A percentile compares a stretch with the other conserved stretches of the same genome.
phyloP scores from a whole-genome alignment of 2,329 filamentous ascomycete species.

The Thielaviopsis populi region DNA sequence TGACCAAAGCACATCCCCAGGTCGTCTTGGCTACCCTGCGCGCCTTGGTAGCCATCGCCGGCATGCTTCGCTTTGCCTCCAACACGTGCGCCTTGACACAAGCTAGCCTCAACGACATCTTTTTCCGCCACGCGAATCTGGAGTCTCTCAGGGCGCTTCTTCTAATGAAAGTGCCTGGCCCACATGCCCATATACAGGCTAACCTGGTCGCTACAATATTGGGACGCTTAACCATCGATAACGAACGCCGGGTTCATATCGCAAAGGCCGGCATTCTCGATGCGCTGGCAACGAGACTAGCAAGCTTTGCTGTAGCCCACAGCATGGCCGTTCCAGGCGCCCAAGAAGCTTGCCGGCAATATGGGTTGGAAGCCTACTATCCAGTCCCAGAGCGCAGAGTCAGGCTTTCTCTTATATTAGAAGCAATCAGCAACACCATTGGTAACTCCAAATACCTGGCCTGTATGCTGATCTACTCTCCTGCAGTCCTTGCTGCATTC shows the following conservation, averaged over 20 bases:
- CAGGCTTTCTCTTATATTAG: slow-evolving; percentile 54
- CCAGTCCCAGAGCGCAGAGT: slow-evolving; percentile 45
- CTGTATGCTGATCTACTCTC: slow-evolving; percentile 53
- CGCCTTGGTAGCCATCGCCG: slow-evolving; percentile 23
- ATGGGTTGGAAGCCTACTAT: slow-evolving; percentile 41
- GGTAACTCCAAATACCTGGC: slow-evolving; percentile 65
- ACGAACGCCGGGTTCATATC: slow-evolving; percentile 26
- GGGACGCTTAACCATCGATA: slow-evolving; percentile 3
- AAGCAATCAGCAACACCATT: slow-evolving; percentile 63
- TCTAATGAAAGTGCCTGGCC: background rate
- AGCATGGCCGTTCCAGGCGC: slow-evolving; percentile 55
- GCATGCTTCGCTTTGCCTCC: background rate
- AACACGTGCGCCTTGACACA: slow-evolving; percentile 1
- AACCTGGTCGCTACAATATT: slow-evolving; percentile 4
- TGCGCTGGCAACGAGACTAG: slow-evolving; percentile 58
- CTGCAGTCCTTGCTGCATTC: slow-evolving; percentile 54
- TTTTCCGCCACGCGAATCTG: background rate
- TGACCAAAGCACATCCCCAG: slow-evolving; percentile 45
- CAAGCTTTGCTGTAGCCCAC: slow-evolving; percentile 50
- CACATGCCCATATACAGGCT: slow-evolving; percentile 1
- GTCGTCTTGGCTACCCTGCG: slow-evolving; percentile 61
- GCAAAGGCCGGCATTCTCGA: slow-evolving; percentile 62
- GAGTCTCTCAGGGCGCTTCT: slow-evolving; percentile 5
- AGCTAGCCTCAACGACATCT: background rate
- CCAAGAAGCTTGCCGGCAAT: slow-evolving; percentile 37